Evolutionary conservation across 1,139 yeast species (phyloP), one percentile per base, ranked within the genome.

Genomic region (Sugiyamaella grinbergsii): DNA sequence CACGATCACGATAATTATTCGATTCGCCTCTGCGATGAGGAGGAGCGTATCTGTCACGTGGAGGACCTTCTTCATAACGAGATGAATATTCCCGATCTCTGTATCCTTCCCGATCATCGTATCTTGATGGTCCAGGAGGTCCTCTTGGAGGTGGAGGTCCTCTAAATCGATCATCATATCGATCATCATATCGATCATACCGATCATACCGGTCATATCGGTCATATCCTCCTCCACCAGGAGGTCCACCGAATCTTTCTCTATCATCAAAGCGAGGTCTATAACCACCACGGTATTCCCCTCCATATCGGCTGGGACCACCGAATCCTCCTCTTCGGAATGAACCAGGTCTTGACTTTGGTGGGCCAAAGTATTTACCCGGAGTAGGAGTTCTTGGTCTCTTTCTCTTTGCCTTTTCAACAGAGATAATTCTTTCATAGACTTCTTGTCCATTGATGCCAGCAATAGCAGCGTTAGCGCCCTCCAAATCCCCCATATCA

Each of bases 381-480:
- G 74, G 74, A 3, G 74, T 70, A 20, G 74, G 74, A 15, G 73
- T 67, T 39, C 72, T 63, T 34, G 74, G 71, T 36, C 73, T 60
- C 56, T 66, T 64, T 42, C 74, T 66, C 52, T 66, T 66, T 34
- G 74, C 74, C 53, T 62, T 62, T 49, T 71, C 73, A 36, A 70
- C 62, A 24, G 66, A 58, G 38, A 70, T 58, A 15, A 63, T 55
- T 42, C 66, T 59, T 23, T 73, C 74, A 8, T 63, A 67, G 18
- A 66, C 45, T 34, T 60, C 65, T 28, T 52, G 53, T 22, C 72
- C 72, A 42, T 64, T 59, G 26, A 69, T 59, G n/a, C 57, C 63
- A 38, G 56, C 58, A 19, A 68, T 52, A n/a, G 70, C 73, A 18
- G 61, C 62, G 33, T 66, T 67, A 16, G 74, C 74, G 5, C 55